Percentiles rank a stretch among this genome's conserved stretches.
These are phyloP conservation scores for Rusavskia elegans DNA, from an alignment of 495 filamentous ascomycete species.

Conservation along the genomic window DNA sequence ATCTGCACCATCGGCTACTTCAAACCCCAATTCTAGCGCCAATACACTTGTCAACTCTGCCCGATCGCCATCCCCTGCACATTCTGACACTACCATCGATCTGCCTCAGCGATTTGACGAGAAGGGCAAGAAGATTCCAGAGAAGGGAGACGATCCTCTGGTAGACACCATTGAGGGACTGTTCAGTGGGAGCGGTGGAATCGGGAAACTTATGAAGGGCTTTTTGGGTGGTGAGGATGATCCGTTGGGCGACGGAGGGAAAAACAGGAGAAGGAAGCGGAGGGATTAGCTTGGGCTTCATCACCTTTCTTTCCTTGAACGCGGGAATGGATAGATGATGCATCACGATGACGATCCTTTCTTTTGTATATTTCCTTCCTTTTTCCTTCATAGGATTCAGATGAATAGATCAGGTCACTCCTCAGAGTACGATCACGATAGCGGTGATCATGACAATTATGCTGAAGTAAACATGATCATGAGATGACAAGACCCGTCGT, in stretches of 20 bases:
- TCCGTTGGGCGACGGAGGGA: conserved; percentile 5
- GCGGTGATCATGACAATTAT: no score
- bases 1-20: conserved; percentile 9
- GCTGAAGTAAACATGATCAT: no score
- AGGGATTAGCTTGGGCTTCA: not conserved
- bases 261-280: conserved; percentile 6
- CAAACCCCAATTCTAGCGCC: conserved; percentile 12
- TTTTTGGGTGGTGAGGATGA: conserved; percentile 5
- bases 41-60: conserved; percentile 13
- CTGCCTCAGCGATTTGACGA: conserved; percentile 53
- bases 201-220: conserved; percentile 9
- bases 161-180: conserved; percentile 23
- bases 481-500: no score
- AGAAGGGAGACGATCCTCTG: conserved; percentile 21
- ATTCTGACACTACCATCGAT: conserved; percentile 33
- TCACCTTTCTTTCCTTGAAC: not conserved
- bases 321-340: not conserved
- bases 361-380: not conserved
- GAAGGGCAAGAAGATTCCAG: conserved; percentile 34
- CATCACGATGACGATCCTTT: not conserved
- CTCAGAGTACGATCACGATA: no score
- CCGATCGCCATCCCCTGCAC: conserved; percentile 12
- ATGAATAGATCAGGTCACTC: not conserved
- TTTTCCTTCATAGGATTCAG: not conserved
- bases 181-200: conserved; percentile 15